phyloP scores from a whole-genome alignment of 371 early-diverging fungal species.

The Dentiscutata heterogama region DNA sequence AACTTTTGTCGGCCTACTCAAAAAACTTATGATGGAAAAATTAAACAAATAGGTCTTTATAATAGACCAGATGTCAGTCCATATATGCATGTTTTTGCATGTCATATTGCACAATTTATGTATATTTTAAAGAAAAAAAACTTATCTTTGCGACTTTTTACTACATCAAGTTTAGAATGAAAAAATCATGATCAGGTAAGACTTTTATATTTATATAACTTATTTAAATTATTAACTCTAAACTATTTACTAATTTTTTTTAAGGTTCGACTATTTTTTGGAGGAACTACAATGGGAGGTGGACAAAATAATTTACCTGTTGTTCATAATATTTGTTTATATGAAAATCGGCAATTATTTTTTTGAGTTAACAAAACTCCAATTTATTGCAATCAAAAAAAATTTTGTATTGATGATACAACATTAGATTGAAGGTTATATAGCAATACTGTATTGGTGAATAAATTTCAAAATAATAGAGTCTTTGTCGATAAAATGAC shows the following conservation, averaged over 20 bases:
- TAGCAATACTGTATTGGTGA: no score
- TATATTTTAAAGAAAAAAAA: background rate
- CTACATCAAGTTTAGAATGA: background rate
- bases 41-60: background rate
- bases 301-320: background rate
- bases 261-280: background rate
- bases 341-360: conserved; percentile 11
- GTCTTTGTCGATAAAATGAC: no score
- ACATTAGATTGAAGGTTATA: no score
- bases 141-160: background rate
- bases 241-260: background rate
- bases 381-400: background rate
- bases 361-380: background rate
- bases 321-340: background rate
- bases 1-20: background rate
- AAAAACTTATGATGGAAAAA: background rate
- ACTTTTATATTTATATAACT: background rate
- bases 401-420: no score
- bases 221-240: no score
- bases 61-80: background rate
- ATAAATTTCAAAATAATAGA: no score
- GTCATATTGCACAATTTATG: background rate
- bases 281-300: background rate
- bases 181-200: conserved; percentile 11
- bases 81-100: background rate